Evolutionary conservation across 2,329 filamentous ascomycete species (phyloP).

Genomic region (Lizonia empirigonia): DNA sequence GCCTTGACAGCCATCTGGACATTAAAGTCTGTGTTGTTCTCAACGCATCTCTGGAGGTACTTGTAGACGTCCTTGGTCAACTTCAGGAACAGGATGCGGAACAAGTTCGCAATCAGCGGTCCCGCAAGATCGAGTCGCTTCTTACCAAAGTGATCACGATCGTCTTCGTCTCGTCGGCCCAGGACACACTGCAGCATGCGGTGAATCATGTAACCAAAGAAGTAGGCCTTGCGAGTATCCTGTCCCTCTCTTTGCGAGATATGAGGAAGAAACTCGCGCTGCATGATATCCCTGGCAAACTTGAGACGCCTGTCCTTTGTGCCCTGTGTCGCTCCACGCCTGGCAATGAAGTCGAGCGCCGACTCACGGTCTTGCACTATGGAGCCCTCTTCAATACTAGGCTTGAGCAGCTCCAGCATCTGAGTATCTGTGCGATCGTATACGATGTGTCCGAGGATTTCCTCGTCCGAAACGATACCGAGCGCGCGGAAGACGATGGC

Average conservation of each 20-base stretch:
- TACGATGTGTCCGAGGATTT: constrained; percentile 97
- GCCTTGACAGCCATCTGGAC: constrained; percentile 89
- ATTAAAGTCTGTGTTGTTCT: constrained; percentile 87
- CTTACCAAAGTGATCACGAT: constrained; percentile 98
- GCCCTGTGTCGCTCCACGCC: constrained; percentile 77
- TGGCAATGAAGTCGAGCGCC: constrained; percentile 93
- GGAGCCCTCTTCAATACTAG: constrained; percentile 95
- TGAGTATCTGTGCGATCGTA: constrained; percentile 94
- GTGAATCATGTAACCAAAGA: constrained; percentile 98
- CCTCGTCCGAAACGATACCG: constrained; percentile 94
- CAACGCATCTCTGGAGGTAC: constrained; percentile 90
- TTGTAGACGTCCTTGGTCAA: constrained; percentile 89
- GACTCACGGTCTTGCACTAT: constrained; percentile 95
- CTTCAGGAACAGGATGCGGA: constrained; percentile 88
- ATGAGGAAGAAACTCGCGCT: constrained; percentile 95
- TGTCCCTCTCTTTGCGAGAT: constrained; percentile 95
- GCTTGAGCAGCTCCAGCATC: constrained; percentile 97
- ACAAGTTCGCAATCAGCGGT: constrained; percentile 92
- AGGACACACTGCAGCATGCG: constrained; percentile 91
- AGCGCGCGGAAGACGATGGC: constrained; percentile 94
- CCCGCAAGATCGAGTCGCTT: constrained; percentile 96
- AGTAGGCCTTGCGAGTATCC: constrained; percentile 96
- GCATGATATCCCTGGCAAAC: constrained; percentile 90
- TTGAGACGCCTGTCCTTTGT: constrained; percentile 88
- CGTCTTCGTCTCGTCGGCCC: constrained; percentile 90